Evolutionary conservation across 2,329 filamentous ascomycete genomes (phyloP), one percentile per base, ranked within the genome.

Genomic region (Fulvia fulva): DNA sequence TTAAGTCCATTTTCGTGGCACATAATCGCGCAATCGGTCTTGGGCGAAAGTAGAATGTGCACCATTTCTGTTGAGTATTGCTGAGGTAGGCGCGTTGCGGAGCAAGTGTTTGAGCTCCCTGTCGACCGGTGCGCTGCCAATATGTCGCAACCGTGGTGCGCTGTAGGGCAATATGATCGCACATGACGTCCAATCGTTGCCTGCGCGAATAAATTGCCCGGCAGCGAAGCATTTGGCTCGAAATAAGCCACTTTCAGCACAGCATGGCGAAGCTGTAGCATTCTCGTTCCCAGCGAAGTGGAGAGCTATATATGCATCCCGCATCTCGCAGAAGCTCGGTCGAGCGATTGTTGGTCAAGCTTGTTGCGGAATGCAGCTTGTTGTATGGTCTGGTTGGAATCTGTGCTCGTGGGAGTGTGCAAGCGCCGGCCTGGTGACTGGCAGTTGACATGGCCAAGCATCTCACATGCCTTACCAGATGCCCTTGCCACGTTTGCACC

Each of bases 281-380:
- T 63, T 65, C 61, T 63, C 63, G 58, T 53, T 60, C 57, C 63
- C 63, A 58, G 52, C 43, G 32, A 43, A 22, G 41, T 57, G 61
- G 63, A 57, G 37, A 50, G 54, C 61, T 63, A 64, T 57, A 54
- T 25, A 59, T 58, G 61, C 58, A 61, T 45, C 51, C 44, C 56
- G 59, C 61, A 59, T 60, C 25, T 60, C 63, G 63, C 62, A 63
- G 63, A 65, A 63, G 63, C 63, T 65, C 63, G 63, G 63, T 55
- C 61, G 59, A 62, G 57, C 52, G 59, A 52, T 58, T 54, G 61
- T 63, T 65, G 63, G 63, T 58, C 44, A 57, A 26, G 52, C 26
- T 26, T 45, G 46, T 37, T 37, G 49, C 56, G 63, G 63, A 58
- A 61, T 61, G 63, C 45, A 58, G 26, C 56, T 56, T 51, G 49